Percentiles rank a stretch among this genome's conserved stretches.
Conservation (phyloP, 768 basidiomycete genomes). For the Lentinula boryana region DNA sequence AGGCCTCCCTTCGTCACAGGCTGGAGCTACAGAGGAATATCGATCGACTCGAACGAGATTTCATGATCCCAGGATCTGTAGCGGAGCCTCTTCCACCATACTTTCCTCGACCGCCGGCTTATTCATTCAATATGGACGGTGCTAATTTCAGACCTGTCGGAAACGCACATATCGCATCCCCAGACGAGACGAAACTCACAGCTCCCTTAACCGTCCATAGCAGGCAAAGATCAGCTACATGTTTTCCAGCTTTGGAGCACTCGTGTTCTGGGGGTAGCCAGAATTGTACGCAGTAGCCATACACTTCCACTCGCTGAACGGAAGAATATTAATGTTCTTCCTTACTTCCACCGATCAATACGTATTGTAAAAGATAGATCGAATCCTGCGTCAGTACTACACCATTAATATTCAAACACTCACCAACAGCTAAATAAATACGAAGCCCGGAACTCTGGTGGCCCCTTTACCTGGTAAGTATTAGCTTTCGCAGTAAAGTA, state of each 20-base stretch:
- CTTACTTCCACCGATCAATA: no score
- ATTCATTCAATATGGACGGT: background rate
- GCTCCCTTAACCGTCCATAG: background rate
- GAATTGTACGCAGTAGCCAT: background rate
- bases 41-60: background rate
- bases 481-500: no score
- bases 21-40: background rate
- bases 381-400: no score
- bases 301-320: background rate
- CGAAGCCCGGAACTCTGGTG: no score
- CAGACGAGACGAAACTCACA: background rate
- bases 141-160: background rate
- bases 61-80: background rate
- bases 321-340: background rate
- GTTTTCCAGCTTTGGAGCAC: background rate
- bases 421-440: no score
- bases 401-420: no score
- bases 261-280: background rate
- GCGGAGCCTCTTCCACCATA: conserved; percentile 3
- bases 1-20: background rate
- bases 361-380: no score
- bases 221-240: background rate
- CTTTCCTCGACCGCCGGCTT: conserved; percentile 1
- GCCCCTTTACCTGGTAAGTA: no score
- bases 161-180: no score